These are phyloP conservation scores for Noccaea bulbosa DNA, from an alignment of 345 rosid species.

Conservation along the genomic window DNA sequence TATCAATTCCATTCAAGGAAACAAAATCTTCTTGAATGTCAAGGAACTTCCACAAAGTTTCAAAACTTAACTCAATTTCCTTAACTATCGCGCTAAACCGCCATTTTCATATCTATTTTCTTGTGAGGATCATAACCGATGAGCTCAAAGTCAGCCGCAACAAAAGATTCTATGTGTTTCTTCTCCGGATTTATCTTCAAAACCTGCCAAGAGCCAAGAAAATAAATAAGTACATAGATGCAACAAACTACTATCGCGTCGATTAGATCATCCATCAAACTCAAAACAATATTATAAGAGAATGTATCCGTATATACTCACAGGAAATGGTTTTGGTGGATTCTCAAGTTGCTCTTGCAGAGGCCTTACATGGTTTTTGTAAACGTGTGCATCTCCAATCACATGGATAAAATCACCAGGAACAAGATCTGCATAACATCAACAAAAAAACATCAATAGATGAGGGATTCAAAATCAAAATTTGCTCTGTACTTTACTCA, in stretches of 20 bases:
- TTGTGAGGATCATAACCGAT: slow-evolving; percentile 90
- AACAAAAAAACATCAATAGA: slow-evolving; percentile 9
- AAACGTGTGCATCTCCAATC: slow-evolving; percentile 92
- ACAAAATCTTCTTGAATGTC: not conserved
- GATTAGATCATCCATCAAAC: not conserved
- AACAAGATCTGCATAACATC: slow-evolving; percentile 62
- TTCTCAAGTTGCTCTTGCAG: slow-evolving; percentile 91
- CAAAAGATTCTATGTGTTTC: slow-evolving; percentile 80
- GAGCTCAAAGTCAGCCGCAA: slow-evolving; percentile 75
- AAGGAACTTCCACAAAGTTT: not conserved
- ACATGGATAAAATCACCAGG: slow-evolving; percentile 89
- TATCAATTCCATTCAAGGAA: not conserved
- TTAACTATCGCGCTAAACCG: slow-evolving; percentile 39
- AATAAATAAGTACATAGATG: not conserved
- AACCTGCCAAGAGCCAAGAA: slow-evolving; percentile 52
- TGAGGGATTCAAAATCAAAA: not conserved
- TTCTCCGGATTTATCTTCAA: slow-evolving; percentile 88
- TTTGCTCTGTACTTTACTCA: not conserved
- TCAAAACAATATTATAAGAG: slow-evolving; percentile 13
- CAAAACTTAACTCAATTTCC: not conserved
- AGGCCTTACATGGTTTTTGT: slow-evolving; percentile 77
- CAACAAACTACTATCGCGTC: not conserved
- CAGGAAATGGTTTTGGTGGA: slow-evolving; percentile 93
- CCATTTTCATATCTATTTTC: slow-evolving; percentile 96
- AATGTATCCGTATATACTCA: slow-evolving; percentile 42